Conservation (phyloP, 371 early-diverging fungal genomes). For the Syncephalastrum sp. region DNA sequence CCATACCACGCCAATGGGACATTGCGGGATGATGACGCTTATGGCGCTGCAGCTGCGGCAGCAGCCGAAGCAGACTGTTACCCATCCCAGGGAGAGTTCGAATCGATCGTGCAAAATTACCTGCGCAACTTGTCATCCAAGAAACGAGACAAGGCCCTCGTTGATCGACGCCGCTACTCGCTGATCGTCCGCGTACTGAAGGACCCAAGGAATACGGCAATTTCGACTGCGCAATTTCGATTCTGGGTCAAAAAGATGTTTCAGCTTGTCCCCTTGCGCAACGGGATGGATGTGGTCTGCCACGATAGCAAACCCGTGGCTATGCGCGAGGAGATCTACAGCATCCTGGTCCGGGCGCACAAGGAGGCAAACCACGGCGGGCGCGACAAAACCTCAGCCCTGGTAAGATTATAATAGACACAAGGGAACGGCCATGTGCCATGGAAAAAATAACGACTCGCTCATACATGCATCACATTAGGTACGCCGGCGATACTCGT, state of each 20-base stretch:
- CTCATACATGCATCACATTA: constrained; percentile 2
- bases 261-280: constrained; percentile 32
- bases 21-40: not conserved
- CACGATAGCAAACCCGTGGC: constrained; percentile 61
- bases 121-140: constrained; percentile 56
- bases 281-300: constrained; percentile 42
- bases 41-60: not conserved
- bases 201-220: constrained; percentile 58
- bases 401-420: constrained; percentile 31
- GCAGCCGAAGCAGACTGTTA: constrained; percentile 38
- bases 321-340: constrained; percentile 59
- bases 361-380: constrained; percentile 63
- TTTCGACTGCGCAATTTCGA: constrained; percentile 63
- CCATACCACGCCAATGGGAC: not conserved
- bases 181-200: constrained; percentile 56
- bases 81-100: constrained; percentile 39
- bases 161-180: constrained; percentile 52
- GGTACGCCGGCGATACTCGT: constrained; percentile 45
- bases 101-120: constrained; percentile 52
- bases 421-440: no score
- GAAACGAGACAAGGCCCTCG: constrained; percentile 62
- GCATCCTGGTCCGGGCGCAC: constrained; percentile 57
- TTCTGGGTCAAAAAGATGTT: constrained; percentile 75
- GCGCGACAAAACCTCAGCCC: constrained; percentile 62
- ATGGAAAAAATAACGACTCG: not conserved